Evolutionary conservation across 371 early-diverging fungal genomes (phyloP).

Genomic region (Homolaphlyctis polyrhiza): DNA sequence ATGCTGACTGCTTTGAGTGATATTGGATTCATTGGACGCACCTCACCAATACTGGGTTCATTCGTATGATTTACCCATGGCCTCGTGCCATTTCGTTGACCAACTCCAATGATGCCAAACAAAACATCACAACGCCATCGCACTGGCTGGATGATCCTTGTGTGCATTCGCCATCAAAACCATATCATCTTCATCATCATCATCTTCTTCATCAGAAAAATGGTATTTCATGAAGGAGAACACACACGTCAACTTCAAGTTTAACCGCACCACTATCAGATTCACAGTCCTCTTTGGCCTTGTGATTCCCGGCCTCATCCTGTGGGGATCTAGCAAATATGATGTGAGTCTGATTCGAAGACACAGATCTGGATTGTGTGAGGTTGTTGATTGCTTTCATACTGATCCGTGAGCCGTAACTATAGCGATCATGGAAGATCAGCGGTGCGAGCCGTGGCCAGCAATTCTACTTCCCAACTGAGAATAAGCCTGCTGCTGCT

Average conservation of each 20-base stretch:
- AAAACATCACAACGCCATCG: too few species aligned
- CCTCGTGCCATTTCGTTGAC: too few species aligned
- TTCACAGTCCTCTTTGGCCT: conserved; percentile 17
- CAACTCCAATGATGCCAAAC: too few species aligned
- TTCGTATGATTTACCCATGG: background rate
- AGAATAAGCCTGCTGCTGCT: too few species aligned
- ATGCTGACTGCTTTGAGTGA: too few species aligned
- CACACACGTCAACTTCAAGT: conserved; percentile 33
- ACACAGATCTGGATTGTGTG: background rate
- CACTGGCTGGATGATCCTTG: too few species aligned
- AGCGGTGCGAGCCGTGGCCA: background rate
- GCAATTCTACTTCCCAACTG: background rate
- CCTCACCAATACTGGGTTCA: background rate
- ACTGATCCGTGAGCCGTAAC: background rate
- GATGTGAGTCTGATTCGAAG: background rate
- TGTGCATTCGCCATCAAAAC: too few species aligned
- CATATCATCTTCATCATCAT: too few species aligned
- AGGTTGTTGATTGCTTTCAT: background rate
- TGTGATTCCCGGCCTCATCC: conserved; percentile 27
- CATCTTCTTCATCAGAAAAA: conserved; percentile 22
- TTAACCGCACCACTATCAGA: conserved; percentile 24
- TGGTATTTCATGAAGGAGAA: conserved; percentile 45
- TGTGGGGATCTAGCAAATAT: conserved; percentile 12
- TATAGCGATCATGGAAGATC: background rate
- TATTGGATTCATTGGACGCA: background rate